Evolutionary conservation across 1,139 yeast genomes (phyloP), one percentile per base, ranked within the genome.

Genomic region (Saccharomyces hybrid): DNA sequence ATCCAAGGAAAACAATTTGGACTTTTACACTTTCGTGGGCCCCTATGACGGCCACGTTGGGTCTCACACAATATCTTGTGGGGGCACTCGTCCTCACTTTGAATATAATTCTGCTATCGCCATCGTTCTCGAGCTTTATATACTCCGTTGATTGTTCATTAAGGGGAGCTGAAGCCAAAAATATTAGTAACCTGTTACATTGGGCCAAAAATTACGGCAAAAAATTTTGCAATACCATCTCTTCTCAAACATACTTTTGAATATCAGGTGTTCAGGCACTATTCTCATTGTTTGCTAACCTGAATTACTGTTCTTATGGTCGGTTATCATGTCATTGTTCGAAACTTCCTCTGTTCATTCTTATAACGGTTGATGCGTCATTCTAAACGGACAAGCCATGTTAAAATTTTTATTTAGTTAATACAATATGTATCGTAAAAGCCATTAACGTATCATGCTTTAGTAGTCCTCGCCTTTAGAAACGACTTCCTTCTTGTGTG

Each of bases 41-140:
- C 49, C 75, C 76, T 54, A 93, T 76, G 49, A 85, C 72, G 29
- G 95, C 82, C 54, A 97, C 93, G 70, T 90, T 93, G 57, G 99
- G 99, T 71, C 97, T 84, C 55, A 91, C 98, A 72, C 96, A 88
- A 76, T 90, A 88, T 70, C 88, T 78, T 71, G 88, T 90, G 56
- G 99, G 99, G 8, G 98, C 97, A 6, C 99, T 93, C 49, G 99
- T 93, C 75, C 91, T 93, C 67, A 93, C 97, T 75, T 93, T 93
- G 78, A 88, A 93, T 25, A 96, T 97, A 47, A 85, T 78, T 44
- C 81, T 74, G 51, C 72, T 72, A 28, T 74, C 70, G 19, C 87
- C 72, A 53, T 80, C 78, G 74, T 91, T 91, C 57, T 79, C 76
- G 63, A 91, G 80, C 53, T 78, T 75, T 67, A 90, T 79, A 59